Conservation (phyloP, 2,329 filamentous ascomycete species). For the Apiospora sp. region DNA sequence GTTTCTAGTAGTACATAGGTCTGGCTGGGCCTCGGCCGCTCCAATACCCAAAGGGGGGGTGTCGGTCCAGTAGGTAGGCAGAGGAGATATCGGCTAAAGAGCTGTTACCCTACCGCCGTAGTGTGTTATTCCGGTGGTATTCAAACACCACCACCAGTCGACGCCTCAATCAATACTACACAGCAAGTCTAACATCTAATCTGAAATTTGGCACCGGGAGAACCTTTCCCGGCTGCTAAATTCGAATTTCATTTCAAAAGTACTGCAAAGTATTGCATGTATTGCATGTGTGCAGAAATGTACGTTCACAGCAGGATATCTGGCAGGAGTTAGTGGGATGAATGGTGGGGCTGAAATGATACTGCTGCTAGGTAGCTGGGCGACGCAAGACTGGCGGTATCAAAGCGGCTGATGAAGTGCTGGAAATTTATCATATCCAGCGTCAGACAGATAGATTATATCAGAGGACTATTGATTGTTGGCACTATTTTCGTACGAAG, state of each 20-base stretch:
- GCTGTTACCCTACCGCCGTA: background rate
- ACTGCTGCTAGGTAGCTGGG: background rate
- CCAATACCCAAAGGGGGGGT: background rate
- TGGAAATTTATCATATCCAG: background rate
- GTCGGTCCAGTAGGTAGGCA: background rate
- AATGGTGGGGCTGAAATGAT: slow-evolving; percentile 11
- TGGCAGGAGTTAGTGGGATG: background rate
- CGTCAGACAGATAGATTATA: slow-evolving; percentile 4
- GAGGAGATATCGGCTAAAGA: slow-evolving; percentile 8
- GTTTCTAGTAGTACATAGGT: background rate
- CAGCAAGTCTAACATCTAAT: slow-evolving; percentile 1
- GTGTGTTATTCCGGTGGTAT: slow-evolving; percentile 12
- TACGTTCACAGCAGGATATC: background rate
- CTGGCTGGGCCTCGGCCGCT: slow-evolving; percentile 4
- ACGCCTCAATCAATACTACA: slow-evolving; percentile 1
- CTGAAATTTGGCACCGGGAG: background rate
- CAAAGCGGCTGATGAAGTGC: slow-evolving; percentile 6
- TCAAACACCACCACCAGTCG: background rate
- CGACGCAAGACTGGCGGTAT: slow-evolving; percentile 1
- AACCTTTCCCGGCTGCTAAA: slow-evolving; percentile 10
- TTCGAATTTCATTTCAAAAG: background rate
- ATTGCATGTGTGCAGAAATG: background rate
- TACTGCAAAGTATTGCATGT: background rate
- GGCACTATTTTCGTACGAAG: slow-evolving; percentile 1
- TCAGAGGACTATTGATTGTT: slow-evolving; percentile 1